Evolutionary conservation across 495 filamentous ascomycete species (phyloP), one percentile per base, ranked within the genome.

Genomic region (Ascobolus immersus): DNA sequence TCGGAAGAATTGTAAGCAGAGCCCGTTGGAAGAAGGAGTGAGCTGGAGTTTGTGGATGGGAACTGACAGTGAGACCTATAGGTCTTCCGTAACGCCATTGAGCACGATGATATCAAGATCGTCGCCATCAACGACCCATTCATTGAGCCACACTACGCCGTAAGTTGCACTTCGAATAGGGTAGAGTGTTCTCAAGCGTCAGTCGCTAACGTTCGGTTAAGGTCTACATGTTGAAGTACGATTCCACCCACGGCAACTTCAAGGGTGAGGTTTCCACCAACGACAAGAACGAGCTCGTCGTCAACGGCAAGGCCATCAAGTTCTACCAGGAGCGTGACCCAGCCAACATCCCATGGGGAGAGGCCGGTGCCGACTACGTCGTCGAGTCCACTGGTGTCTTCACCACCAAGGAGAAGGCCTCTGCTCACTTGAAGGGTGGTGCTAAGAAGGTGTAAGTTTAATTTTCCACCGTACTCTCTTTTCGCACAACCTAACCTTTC

Each of bases 191-290:
- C n/a, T n/a, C n/a, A n/a, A n/a, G n/a, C n/a, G n/a, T n/a, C n/a
- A n/a, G n/a, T n/a, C n/a, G n/a, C 18, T 34, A 25, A 4, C 12
- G 7, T n/a, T 17, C 19, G 23, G 14, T 30, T 31, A 48, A 92
- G 80, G 78, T 73, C 52, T 96, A 96, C 68, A 93, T 96, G 89
- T 69, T 96, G 61, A 84, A 86, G 65, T 96, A 94, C 54, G 86
- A 96, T 65, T 78, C 76, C 44, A 77, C 76, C 51, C 86, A 96
- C 69, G 89, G 86, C 44, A 60, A 68, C 58, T 96, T 94, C 75
- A 89, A 93, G 62, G 86, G 86, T 43, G 67, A 71, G 36, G 64
- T 94, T 55, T 57, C 71, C 54, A 58, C 74, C 48, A 62, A 68
- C 19, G 73, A 67, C 45, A 61, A 65, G 45, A 37, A 38, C 8